Evolutionary conservation across 371 early-diverging fungal species (phyloP), one percentile per base, ranked within the genome.

Genomic region (Zopfochytrium polystomum): DNA sequence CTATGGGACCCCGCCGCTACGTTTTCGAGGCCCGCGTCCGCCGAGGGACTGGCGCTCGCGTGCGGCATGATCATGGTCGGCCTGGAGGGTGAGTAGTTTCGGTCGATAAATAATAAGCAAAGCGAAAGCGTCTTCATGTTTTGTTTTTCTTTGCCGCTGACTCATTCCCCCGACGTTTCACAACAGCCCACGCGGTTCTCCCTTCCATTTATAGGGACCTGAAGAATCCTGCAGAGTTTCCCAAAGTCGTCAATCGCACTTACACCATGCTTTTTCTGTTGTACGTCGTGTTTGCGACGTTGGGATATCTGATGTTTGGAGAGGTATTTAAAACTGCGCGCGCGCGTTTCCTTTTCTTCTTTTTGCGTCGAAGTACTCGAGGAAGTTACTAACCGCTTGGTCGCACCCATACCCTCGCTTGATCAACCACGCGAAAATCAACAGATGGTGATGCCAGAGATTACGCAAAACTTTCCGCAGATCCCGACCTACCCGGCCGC

Each of bases 301-400:
- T 72, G 55, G 89, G 90, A 6, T 89, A 88, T 71, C 23, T 77
- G 13, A 90, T 89, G 91, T 90, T 89, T 82, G 91, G 91, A 2
- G 73, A 77, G 51, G 68, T 66, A 31, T n/a, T n/a, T n/a, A n/a
- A n/a, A 35, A 47, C 48, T 18, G 15, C 26, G 7, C 29, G 11
- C 30, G 15, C 22, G 5, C 46, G 20, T 31, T 49, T 59, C 31
- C 50, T 44, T 35, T 44, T 52, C 48, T 50, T 26, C 13, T 63
- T 20, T 23, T 29, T 38, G 23, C 30, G 33, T 43, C 23, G n/a
- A n/a, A n/a, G n/a, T n/a, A n/a, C n/a, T n/a, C 18, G 38, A 7
- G 38, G 18, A 11, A 11, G 7, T 38, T 18, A 18, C 38, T 38
- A 11, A 18, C 38, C 48, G 48, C 11, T 51, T 13, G 13, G 13